Percentiles rank a stretch among this genome's conserved stretches.
phyloP scores from a whole-genome alignment of 768 basidiomycete genomes.

The Tylopilus sp. region DNA sequence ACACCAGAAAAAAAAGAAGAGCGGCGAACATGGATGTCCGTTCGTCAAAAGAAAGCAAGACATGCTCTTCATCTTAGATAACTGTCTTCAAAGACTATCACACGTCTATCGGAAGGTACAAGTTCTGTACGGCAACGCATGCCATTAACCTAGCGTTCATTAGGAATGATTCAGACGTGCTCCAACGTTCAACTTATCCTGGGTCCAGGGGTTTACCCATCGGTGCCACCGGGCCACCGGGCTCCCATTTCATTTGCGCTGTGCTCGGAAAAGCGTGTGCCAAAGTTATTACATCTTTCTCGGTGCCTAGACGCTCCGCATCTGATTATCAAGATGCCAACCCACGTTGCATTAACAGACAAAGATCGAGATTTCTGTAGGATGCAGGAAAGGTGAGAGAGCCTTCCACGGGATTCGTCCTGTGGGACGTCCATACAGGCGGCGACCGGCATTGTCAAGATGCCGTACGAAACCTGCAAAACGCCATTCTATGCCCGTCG shows the following conservation, averaged over 20 bases:
- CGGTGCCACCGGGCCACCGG: background rate
- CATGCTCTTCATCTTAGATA: too few relatives aligned
- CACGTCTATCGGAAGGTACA: too few relatives aligned
- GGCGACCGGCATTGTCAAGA: background rate
- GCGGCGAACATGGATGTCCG: background rate
- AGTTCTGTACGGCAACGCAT: too few relatives aligned
- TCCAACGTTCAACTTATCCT: too few relatives aligned
- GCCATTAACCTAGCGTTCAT: background rate
- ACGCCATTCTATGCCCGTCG: too few relatives aligned
- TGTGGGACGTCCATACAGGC: too few relatives aligned
- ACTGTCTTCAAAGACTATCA: too few relatives aligned
- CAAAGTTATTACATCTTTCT: background rate
- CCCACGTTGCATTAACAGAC: background rate
- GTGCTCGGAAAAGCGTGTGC: background rate
- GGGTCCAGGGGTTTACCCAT: background rate
- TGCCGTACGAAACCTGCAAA: background rate
- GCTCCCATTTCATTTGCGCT: conserved; percentile 1
- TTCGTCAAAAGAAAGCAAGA: background rate
- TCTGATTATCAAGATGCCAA: background rate
- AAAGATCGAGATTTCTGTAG: background rate
- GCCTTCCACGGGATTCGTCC: background rate
- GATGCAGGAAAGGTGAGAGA: background rate
- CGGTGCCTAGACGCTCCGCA: conserved; percentile 9
- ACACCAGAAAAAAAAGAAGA: too few relatives aligned
- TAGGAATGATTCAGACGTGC: background rate